Evolutionary conservation across 129 eudicot genomes (phyloP).

Genomic region (Flaveria sonorensis): DNA sequence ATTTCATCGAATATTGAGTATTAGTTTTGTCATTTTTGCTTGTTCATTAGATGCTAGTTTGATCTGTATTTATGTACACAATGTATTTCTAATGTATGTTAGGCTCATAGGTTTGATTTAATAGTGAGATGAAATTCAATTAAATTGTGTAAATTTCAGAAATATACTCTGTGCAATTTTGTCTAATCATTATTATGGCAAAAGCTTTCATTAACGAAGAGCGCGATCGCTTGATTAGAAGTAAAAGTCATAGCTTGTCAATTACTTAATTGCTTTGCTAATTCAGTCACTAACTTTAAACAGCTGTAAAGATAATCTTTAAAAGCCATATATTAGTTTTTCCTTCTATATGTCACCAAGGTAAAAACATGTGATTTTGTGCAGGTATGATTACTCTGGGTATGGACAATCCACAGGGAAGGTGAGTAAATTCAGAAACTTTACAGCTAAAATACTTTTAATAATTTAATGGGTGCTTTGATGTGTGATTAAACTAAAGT

Average conservation of each 20-base stretch:
- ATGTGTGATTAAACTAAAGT: constrained; percentile 4
- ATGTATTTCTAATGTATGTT: constrained; percentile 2
- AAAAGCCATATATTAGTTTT: constrained; percentile 2
- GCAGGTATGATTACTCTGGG: constrained; percentile 93
- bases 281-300: neutral
- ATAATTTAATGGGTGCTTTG: constrained; percentile 1
- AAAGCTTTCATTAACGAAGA: neutral
- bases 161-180: neutral
- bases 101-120: neutral
- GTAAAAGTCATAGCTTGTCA: neutral
- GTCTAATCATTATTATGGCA: neutral
- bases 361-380: constrained; percentile 30
- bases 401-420: constrained; percentile 93
- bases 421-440: constrained; percentile 41
- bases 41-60: neutral
- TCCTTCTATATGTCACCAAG: neutral
- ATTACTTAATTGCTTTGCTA: neutral
- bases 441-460: constrained; percentile 21
- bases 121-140: neutral
- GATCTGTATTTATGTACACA: neutral
- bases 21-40: neutral
- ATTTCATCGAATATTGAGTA: constrained; percentile 8
- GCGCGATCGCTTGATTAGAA: constrained; percentile 7
- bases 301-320: neutral
- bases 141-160: neutral